These are phyloP conservation scores for Torulaspora delbrueckii DNA, from an alignment of 805 yeast species.

Conservation along the genomic window DNA sequence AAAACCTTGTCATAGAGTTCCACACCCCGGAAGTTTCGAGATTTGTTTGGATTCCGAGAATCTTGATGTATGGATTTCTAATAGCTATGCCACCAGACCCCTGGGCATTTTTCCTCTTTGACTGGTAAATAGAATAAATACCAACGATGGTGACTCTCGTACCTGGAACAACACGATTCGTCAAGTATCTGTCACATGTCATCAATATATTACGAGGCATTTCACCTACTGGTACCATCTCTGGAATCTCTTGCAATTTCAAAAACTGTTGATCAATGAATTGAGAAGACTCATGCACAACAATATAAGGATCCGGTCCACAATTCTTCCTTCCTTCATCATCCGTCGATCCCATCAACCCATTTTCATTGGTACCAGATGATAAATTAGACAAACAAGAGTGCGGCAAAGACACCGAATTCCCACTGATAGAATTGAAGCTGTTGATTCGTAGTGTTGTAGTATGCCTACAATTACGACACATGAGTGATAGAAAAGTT, in stretches of 20 bases:
- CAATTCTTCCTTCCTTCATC: conserved; percentile 43
- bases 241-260: conserved; percentile 95
- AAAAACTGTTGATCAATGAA: conserved; percentile 93
- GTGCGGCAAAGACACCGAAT: conserved; percentile 31
- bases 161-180: conserved; percentile 92
- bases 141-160: conserved; percentile 90
- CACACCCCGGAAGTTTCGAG: conserved; percentile 65
- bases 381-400: conserved; percentile 30
- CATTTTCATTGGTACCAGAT: conserved; percentile 9
- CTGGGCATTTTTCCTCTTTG: conserved; percentile 51
- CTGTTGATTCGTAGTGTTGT: conserved; percentile 46
- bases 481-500: conserved; percentile 73
- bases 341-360: conserved; percentile 19
- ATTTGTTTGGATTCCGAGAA: conserved; percentile 81
- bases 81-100: conserved; percentile 65
- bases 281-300: conserved; percentile 89
- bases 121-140: conserved; percentile 84
- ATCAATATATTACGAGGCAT: conserved; percentile 91
- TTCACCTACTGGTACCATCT: conserved; percentile 98
- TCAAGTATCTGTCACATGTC: conserved; percentile 82
- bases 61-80: conserved; percentile 84
- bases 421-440: conserved; percentile 34
- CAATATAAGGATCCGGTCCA: conserved; percentile 87
- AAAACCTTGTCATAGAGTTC: conserved; percentile 46
- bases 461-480: conserved; percentile 83